A percentile compares a stretch with the other conserved stretches of the same genome.
Evolutionary conservation across 163 green algal species (phyloP).

Genomic region (Trebouxia gelatinosa): DNA sequence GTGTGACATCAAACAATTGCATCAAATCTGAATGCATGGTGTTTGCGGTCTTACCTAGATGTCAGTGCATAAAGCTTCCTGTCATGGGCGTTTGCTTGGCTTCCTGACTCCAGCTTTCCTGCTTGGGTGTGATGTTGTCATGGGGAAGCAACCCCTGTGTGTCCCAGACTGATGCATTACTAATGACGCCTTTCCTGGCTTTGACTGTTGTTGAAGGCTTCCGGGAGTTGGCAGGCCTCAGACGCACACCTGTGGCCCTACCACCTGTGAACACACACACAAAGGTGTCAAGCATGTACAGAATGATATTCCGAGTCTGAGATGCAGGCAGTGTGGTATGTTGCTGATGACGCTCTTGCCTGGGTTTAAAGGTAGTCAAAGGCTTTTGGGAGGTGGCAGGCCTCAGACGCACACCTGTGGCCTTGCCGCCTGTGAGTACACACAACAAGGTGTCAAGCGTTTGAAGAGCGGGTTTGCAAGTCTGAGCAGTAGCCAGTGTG

Average conservation of each 20-base stretch:
- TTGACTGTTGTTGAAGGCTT: conserved; percentile 40
- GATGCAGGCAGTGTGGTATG: conserved; percentile 81
- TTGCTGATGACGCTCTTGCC: conserved; percentile 87
- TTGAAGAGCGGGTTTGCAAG: too few relatives aligned
- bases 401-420: conserved; percentile 52
- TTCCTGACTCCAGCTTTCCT: conserved; percentile 38
- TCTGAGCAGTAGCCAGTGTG: too few relatives aligned
- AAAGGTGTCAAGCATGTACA: too few relatives aligned
- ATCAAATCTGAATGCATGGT: too few relatives aligned
- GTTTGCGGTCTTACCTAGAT: conserved; percentile 60
- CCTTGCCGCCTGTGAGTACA: conserved; percentile 35
- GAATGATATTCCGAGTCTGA: too few relatives aligned
- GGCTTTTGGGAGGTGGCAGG: conserved; percentile 9
- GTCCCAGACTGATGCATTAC: conserved; percentile 90
- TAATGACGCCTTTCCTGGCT: conserved; percentile 75
- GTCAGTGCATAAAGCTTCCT: conserved; percentile 91
- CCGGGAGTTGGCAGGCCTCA: conserved; percentile 34
- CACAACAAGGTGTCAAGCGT: too few relatives aligned
- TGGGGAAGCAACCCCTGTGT: conserved; percentile 77
- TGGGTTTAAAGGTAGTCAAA: conserved; percentile 46
- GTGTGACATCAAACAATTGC: too few relatives aligned
- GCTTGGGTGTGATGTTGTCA: conserved; percentile 34
- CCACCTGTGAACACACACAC: too few relatives aligned
- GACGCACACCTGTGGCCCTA: conserved; percentile 48
- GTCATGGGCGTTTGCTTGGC: conserved; percentile 56